Evolutionary conservation across 1,284 basidiomycete species (phyloP), one percentile per base, ranked within the genome.

Genomic region (Calocybe gambosa): DNA sequence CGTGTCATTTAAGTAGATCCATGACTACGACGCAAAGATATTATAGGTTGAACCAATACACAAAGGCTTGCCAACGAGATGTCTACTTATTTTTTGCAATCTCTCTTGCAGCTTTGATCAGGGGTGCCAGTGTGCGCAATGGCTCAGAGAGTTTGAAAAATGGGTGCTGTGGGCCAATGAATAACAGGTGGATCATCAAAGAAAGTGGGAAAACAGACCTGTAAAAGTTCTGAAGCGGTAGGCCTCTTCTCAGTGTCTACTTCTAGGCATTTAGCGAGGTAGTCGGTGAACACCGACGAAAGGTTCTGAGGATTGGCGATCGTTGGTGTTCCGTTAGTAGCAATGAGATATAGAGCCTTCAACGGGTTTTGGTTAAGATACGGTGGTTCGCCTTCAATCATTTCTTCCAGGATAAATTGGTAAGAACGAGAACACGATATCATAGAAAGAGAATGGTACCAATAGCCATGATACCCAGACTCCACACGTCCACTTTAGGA

Each of bases 361-460:
- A 98, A 73, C 1, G 94, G 94, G 69, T 96, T 96, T 70, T 98
- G 93, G 66, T 96, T 95, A 37, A 97, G 77, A 62, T 98, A 98
- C 23, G 95, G 95, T 1, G 95, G 96, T 67, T 99, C 95, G 51
- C 96, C 95, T 67, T 98, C 95, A 57, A 99, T 93, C 95, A 99
- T 99, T 74, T 98, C 94, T 91, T 45, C 13, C 45, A 49, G 12
- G 26, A 8, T 28, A 50, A 44, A 20, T n/a, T 33, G 6, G 12
- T 16, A 34, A 21, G 35, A 54, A 49, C 21, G 29, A 39, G 13
- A n/a, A 21, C 40, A 41, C 47, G 36, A 37, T 28, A 21, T 39
- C 18, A 34, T 26, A 35, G 8, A 35, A 39, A 25, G 25, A 40
- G 43, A 34, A 37, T 66, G 78, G 59, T 56, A 89, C 91, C 93